Evolutionary conservation across 2,329 filamentous ascomycete genomes (phyloP), one percentile per base, ranked within the genome.

Genomic region (Scedosporium boydii): DNA sequence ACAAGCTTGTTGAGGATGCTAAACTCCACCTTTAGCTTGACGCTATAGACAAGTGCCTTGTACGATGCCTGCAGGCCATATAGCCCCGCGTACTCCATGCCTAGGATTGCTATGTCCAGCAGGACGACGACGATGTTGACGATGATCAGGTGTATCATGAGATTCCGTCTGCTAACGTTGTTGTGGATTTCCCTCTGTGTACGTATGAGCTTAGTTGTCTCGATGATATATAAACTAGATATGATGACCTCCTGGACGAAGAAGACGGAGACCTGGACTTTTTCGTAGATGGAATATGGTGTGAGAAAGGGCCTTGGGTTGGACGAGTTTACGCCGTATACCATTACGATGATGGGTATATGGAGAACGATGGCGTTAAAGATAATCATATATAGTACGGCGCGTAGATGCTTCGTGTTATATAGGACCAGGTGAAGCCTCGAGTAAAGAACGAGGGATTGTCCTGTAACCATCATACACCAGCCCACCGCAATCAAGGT

Each of bases 361-460:
- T 86, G 82, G 23, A 84, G 71, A 9, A 85, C 62, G 44, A 85
- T 65, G n/a, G 76, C 77, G 67, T 86, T 79, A 64, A 77, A 67
- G 46, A 85, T 76, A 63, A 88, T 87, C 79, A 87, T 84, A 60
- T 69, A 75, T 0, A 86, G 73, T 0, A 84, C 78, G 10, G 75
- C 73, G 4, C 75, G 77, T 0, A 87, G 73, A 3, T 80, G 70
- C 1, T 71, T 70, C 6, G 76, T 59, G 74, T 83, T 81, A 16
- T 78, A 78, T 3, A 84, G 72, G 12, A 88, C 77, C 1, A 88
- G 75, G 68, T 87, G 83, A 0, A 88, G 76, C 6, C 85, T 78
- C 0, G 84, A 87, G 74, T 84, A 88, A 1, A 88, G 74, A 1
- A 88, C 85, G 12, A 87, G 67, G 0, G 80, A 80, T 69, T 87